Conservation (phyloP, 768 basidiomycete species). For the Suillus americanus region DNA sequence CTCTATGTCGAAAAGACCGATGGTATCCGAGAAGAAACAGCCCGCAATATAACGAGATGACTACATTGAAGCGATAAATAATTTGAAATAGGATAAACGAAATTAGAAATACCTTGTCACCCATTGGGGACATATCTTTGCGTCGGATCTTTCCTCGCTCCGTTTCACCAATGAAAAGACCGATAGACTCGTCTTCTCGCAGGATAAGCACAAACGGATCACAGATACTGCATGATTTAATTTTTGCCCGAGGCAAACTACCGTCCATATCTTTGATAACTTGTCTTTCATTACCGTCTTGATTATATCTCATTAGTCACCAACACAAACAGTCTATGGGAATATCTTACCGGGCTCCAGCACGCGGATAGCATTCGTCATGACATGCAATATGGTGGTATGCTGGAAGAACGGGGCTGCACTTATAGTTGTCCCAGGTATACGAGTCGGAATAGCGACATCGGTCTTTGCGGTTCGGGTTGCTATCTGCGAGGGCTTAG, state of each 20-base stretch:
- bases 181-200: conserved; percentile 82
- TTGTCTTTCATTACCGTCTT: conserved; percentile 85
- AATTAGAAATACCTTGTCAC: conserved; percentile 62
- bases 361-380: conserved; percentile 77
- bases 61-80: conserved; percentile 30
- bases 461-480: conserved; percentile 60
- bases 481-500: conserved; percentile 53
- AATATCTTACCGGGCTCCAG: conserved; percentile 70
- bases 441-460: conserved; percentile 68
- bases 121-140: conserved; percentile 89
- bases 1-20: conserved; percentile 54
- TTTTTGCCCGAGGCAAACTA: conserved; percentile 70
- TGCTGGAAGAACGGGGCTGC: conserved; percentile 86
- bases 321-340: not conserved
- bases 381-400: conserved; percentile 83
- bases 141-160: conserved; percentile 79
- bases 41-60: conserved; percentile 72
- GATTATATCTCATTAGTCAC: conserved; percentile 4
- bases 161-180: conserved; percentile 78
- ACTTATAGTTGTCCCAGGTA: conserved; percentile 77
- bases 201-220: conserved; percentile 87
- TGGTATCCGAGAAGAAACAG: conserved; percentile 72
- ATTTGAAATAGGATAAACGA: not conserved
- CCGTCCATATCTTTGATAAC: conserved; percentile 80
- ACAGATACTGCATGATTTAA: conserved; percentile 78